phyloP scores from a whole-genome alignment of 306 rosid species.

The Canavalia gladiata region DNA sequence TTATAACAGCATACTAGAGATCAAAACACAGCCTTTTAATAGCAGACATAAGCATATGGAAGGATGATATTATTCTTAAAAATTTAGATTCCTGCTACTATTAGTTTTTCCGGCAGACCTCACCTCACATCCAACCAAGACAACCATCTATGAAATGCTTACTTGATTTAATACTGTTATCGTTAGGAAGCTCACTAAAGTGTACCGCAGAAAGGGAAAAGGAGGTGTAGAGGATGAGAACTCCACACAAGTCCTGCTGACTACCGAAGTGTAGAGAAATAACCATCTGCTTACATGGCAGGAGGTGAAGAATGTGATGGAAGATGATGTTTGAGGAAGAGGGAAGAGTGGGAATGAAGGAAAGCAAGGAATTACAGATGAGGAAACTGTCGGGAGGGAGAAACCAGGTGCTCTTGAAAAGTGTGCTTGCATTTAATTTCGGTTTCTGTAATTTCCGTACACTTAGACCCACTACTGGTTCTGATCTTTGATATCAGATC shows the following conservation, averaged over 20 bases:
- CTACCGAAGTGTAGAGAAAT: neutral
- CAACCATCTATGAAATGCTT: constrained; percentile 1
- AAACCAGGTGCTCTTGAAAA: neutral
- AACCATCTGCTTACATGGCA: neutral
- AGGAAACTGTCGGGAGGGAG: neutral
- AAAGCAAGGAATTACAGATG: neutral
- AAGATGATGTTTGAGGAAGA: constrained; percentile 11
- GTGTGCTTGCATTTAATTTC: neutral
- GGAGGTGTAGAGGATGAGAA: constrained; percentile 9
- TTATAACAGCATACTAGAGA: constrained; percentile 36
- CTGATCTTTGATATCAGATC: neutral
- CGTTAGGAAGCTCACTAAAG: neutral
- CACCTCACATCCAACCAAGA: neutral
- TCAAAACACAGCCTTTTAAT: constrained; percentile 2
- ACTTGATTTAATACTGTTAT: neutral
- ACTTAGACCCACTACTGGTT: neutral
- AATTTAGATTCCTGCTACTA: constrained; percentile 15
- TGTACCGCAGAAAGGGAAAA: constrained; percentile 7
- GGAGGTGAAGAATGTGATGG: neutral
- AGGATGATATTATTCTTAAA: neutral
- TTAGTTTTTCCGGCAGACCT: constrained; percentile 14
- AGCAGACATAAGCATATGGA: neutral
- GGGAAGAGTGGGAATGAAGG: neutral
- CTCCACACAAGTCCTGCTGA: neutral
- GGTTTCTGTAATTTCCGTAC: neutral